phyloP scores from a whole-genome alignment of 1,284 basidiomycete species.

The Trichosporon ovoides region DNA sequence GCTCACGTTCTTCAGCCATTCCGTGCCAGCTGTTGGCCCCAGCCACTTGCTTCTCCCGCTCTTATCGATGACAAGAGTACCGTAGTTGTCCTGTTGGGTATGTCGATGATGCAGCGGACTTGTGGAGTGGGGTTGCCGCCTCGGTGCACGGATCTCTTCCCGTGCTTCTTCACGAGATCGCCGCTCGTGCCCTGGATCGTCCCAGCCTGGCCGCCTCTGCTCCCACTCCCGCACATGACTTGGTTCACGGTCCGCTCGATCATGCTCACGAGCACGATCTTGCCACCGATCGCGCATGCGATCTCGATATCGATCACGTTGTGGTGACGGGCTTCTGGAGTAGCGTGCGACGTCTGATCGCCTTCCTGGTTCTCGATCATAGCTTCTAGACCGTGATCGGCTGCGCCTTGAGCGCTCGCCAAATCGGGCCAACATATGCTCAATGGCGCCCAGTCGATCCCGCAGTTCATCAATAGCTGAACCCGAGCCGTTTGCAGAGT shows the following conservation, averaged over 20 bases:
- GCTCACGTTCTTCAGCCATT: slow-evolving; percentile 37
- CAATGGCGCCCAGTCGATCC: slow-evolving; percentile 20
- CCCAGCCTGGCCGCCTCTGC: background rate
- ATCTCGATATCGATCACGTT: background rate
- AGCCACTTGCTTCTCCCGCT: slow-evolving; percentile 34
- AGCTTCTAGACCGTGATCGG: slow-evolving; percentile 6
- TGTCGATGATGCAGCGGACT: background rate
- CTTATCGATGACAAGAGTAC: slow-evolving; percentile 34
- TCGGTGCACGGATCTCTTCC: background rate
- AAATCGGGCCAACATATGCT: background rate
- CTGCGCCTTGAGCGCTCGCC: background rate
- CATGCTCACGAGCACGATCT: background rate
- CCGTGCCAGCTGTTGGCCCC: slow-evolving; percentile 35
- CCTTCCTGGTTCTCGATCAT: background rate
- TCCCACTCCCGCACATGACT: background rate
- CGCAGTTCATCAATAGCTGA: slow-evolving; percentile 22
- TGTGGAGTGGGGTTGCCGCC: background rate
- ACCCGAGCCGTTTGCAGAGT: slow-evolving; percentile 8
- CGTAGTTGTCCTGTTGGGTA: slow-evolving; percentile 26
- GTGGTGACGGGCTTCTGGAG: too few relatives aligned
- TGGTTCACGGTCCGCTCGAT: background rate
- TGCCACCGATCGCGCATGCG: background rate
- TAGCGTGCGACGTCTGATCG: background rate
- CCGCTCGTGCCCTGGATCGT: background rate
- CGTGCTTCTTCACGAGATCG: background rate